Percentiles rank a stretch among this genome's conserved stretches.
Evolutionary conservation across 2,329 filamentous ascomycete genomes (phyloP).

Genomic region (Aspergillus brunneoviolaceus): DNA sequence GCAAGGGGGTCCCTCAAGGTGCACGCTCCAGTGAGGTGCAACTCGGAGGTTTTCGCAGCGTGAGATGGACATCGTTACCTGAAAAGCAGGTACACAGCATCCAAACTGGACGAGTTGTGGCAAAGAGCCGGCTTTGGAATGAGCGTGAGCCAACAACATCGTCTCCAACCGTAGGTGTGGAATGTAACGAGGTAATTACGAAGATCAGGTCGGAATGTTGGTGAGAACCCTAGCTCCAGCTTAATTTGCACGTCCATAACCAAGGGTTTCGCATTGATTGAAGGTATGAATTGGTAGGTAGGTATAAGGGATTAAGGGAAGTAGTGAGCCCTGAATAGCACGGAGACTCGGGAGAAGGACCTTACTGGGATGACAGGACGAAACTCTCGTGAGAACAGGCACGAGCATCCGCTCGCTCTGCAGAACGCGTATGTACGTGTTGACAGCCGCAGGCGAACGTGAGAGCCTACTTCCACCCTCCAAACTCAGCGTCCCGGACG

Average conservation of each 20-base stretch:
- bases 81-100: constrained; percentile 24
- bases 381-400: constrained; percentile 21
- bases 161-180: constrained; percentile 23
- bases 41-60: constrained; percentile 37
- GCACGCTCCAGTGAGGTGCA: constrained; percentile 38
- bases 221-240: constrained; percentile 9
- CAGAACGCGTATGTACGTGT: constrained; percentile 29
- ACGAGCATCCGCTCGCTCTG: constrained; percentile 27
- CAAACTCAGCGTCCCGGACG: constrained; percentile 23
- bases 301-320: constrained; percentile 18
- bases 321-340: constrained; percentile 17
- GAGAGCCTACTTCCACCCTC: constrained; percentile 29
- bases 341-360: constrained; percentile 10
- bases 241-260: constrained; percentile 19
- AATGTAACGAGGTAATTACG: constrained; percentile 33
- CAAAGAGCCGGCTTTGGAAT: constrained; percentile 35
- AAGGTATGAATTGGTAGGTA: constrained; percentile 2
- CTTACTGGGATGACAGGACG: constrained; percentile 21
- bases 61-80: constrained; percentile 21
- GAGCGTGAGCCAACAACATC: constrained; percentile 27
- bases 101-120: constrained; percentile 28
- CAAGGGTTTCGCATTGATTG: constrained; percentile 17
- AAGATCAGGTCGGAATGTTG: constrained; percentile 34
- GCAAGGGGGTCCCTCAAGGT: constrained; percentile 37
- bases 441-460: constrained; percentile 39